Conservation (phyloP, 2,329 filamentous ascomycete genomes). For the Aspergillus caelatus region DNA sequence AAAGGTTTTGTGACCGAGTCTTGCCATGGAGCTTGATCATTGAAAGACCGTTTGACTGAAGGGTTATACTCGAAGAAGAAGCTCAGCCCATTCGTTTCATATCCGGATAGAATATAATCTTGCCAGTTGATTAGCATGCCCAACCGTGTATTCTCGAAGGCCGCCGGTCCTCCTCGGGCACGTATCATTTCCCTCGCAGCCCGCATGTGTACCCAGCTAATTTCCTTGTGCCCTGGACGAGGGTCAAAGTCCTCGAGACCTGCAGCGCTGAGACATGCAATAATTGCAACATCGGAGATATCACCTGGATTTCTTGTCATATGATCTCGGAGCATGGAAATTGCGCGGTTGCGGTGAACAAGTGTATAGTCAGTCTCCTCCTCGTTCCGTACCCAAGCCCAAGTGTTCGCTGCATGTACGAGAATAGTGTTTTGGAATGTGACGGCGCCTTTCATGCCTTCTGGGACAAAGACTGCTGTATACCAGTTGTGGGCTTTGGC, state of each 20-base stretch:
- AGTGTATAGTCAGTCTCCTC: conserved; percentile 34
- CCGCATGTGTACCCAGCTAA: conserved; percentile 46
- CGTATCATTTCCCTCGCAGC: conserved; percentile 43
- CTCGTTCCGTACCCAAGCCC: conserved; percentile 41
- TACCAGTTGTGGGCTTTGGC: conserved; percentile 44
- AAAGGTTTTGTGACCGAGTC: neutral
- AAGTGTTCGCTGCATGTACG: conserved; percentile 42
- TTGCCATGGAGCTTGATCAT: neutral
- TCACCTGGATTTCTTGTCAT: conserved; percentile 34
- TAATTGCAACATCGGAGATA: conserved; percentile 42
- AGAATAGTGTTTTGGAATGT: conserved; percentile 44
- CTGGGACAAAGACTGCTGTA: conserved; percentile 41
- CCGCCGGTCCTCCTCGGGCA: conserved; percentile 38
- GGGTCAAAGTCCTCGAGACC: conserved; percentile 45
- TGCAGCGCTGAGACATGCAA: conserved; percentile 43
- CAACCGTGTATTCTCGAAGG: conserved; percentile 40
- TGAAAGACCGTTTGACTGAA: neutral
- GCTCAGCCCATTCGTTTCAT: conserved; percentile 36
- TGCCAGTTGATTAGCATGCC: conserved; percentile 48
- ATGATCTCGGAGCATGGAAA: conserved; percentile 39
- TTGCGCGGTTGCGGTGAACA: conserved; percentile 34
- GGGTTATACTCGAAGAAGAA: conserved; percentile 38
- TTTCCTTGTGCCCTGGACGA: conserved; percentile 38
- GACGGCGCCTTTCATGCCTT: conserved; percentile 43
- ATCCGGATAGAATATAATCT: conserved; percentile 45